Evolutionary conservation across 2,329 filamentous ascomycete genomes (phyloP).

Genomic region (Penicillium corylophilum): DNA sequence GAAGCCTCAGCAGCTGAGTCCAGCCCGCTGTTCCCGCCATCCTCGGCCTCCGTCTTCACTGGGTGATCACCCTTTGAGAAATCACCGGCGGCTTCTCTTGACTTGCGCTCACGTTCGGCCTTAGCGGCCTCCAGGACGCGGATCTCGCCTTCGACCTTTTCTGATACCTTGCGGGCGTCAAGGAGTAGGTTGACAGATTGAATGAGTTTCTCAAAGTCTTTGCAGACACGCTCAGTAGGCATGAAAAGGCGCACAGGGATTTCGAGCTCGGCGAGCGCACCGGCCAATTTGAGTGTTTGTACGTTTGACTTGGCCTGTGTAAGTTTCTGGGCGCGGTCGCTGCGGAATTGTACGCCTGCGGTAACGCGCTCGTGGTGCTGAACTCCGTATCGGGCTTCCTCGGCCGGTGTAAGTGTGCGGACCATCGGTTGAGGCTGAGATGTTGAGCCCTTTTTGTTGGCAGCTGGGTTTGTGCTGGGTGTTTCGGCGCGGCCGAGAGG

Average conservation of each 20-base stretch:
- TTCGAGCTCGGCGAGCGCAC: constrained; percentile 48
- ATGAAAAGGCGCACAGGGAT: constrained; percentile 49
- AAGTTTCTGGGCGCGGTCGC: constrained; percentile 53
- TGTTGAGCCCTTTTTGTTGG: constrained; percentile 39
- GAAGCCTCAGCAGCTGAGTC: constrained; percentile 18
- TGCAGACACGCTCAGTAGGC: constrained; percentile 51
- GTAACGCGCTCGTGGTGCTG: constrained; percentile 80
- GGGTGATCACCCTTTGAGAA: constrained; percentile 22
- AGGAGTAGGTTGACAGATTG: constrained; percentile 48
- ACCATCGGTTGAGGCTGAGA: constrained; percentile 53
- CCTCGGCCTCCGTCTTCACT: constrained; percentile 38
- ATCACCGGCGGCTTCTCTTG: constrained; percentile 28
- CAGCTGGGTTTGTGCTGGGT: constrained; percentile 27
- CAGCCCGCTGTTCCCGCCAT: constrained; percentile 18
- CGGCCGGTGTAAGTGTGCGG: constrained; percentile 69
- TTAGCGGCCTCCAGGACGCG: constrained; percentile 46
- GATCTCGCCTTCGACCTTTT: constrained; percentile 51
- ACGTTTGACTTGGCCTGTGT: constrained; percentile 53
- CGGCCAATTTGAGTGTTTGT: constrained; percentile 49
- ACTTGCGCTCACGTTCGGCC: constrained; percentile 40
- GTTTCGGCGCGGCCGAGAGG: constrained; percentile 40
- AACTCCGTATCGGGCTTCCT: constrained; percentile 80
- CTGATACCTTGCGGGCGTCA: constrained; percentile 48
- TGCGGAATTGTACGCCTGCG: constrained; percentile 85
- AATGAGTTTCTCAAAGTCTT: constrained; percentile 51